Evolutionary conservation across 495 filamentous ascomycete genomes (phyloP), one percentile per base, ranked within the genome.

Genomic region (Aspergillus baeticus): DNA sequence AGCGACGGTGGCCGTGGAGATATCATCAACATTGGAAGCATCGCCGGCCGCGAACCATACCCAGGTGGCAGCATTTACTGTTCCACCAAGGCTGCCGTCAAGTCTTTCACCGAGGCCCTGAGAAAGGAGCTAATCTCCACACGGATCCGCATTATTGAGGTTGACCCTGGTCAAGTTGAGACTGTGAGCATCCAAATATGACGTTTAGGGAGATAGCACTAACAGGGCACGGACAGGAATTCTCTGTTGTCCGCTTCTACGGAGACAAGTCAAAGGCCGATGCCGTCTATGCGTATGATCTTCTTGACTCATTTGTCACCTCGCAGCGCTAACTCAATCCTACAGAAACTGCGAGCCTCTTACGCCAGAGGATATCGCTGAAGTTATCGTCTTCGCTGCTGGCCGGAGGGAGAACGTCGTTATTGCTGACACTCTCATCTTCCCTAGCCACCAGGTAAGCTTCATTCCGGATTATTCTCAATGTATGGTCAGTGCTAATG

Each of bases 121-220:
- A 81, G 94, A 62, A 90, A 87, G 76, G 94, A 98, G 78, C 80
- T 96, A 43, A 86, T 98, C 60, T 81, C 88, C 22, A 89, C 91
- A 5, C 79, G 92, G 41, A 93, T 98, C 46, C 75, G 94, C 20
- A 79, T 98, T 46, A 93, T 97, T 55, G 92, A 94, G 75, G 79
- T 98, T 57, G 94, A 97, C 65, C 94, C 94, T 6, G 94, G 94
- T 37, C 94, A 97, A 74, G 94, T 98, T 44, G 92, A 98, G 81
- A 98, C 94, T 17, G 87, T 89, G 71, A 51, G 81, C 57, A 10
- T 42, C 45, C 67, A 51, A 15, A 54, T 41, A 17, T 49, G n/a
- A 14, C n/a, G 38, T 29, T 34, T 3, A 0, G 4, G n/a, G 17
- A 4, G 4, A 45, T 10, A 2, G 10, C 36, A 39, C 56, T 60